These are phyloP conservation scores for Cucumis hystrix DNA, from an alignment of 306 rosid species.

Conservation along the genomic window DNA sequence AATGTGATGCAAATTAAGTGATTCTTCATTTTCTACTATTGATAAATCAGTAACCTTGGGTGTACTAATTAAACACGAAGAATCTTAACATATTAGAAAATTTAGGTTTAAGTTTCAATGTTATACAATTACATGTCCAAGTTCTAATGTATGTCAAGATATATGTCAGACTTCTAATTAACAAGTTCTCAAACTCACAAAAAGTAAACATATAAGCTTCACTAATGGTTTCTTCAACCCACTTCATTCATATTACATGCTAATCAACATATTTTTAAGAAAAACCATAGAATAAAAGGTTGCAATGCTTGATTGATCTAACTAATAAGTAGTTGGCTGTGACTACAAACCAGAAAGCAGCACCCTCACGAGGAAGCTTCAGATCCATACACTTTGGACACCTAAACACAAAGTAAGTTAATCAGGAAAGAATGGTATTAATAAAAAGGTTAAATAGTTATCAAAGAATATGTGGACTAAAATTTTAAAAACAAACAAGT, in stretches of 20 bases:
- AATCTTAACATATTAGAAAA: not conserved
- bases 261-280: not conserved
- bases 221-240: not conserved
- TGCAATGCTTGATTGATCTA: not conserved
- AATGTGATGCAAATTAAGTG: not conserved
- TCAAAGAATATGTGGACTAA: not conserved
- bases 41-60: not conserved
- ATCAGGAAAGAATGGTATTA: not conserved
- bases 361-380: constrained; percentile 79
- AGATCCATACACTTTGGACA: constrained; percentile 88
- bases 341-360: constrained; percentile 83
- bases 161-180: not conserved
- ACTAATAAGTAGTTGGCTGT: not conserved
- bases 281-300: not conserved
- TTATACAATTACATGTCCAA: not conserved
- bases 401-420: constrained; percentile 18
- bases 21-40: not conserved
- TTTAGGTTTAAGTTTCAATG: not conserved
- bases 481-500: not conserved
- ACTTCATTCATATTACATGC: not conserved
- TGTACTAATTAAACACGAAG: not conserved
- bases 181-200: not conserved
- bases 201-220: not conserved
- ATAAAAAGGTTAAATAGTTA: not conserved
- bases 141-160: not conserved